Evolutionary conservation across 345 rosid genomes (phyloP), one percentile per base, ranked within the genome.

Genomic region (Citrus hindsii): DNA sequence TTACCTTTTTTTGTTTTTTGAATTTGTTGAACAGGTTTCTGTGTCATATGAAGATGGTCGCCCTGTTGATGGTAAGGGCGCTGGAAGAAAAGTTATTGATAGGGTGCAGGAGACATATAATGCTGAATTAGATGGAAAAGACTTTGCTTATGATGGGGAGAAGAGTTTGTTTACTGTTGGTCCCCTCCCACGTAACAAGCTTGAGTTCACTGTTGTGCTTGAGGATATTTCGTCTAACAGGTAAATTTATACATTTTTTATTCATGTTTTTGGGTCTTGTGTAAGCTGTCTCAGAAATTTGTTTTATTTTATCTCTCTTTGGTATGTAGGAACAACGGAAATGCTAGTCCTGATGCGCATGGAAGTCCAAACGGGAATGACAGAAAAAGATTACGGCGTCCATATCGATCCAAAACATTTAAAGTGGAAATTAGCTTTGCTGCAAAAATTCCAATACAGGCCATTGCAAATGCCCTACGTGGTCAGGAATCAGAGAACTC

Each of bases 141-240:
- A 88, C 48, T 92, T 96, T 82, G 99, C 99, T 7, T 96, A 96
- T 81, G 98, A 96, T 78, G 99, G 99, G 1, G 98, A 92, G 79
- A 92, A 92, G 77, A 90, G 93, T 60, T 74, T 95, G 68, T 95
- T 93, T 77, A 91, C 97, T 37, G 69, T 88, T 77, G 98, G 98
- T 62, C 58, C 94, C 27, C 96, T 95, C 42, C 96, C 94, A 3
- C 84, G 83, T n/a, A 91, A 91, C 88, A 91, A 93, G 75, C 86
- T 87, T 24, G 94, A 91, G 80, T 95, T 92, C 76, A 85, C 89
- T 40, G 92, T 93, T 65, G 88, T 95, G 69, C 95, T 95, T 32
- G 98, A 92, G 76, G 94, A 92, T 37, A 48, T 83, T 10, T 0
- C 87, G 5, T 88, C 99, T 42, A 88, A 79, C 85, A 88, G 94